These are phyloP conservation scores for Syzygium aqueum DNA, from an alignment of 345 rosid genomes.

Conservation along the genomic window DNA sequence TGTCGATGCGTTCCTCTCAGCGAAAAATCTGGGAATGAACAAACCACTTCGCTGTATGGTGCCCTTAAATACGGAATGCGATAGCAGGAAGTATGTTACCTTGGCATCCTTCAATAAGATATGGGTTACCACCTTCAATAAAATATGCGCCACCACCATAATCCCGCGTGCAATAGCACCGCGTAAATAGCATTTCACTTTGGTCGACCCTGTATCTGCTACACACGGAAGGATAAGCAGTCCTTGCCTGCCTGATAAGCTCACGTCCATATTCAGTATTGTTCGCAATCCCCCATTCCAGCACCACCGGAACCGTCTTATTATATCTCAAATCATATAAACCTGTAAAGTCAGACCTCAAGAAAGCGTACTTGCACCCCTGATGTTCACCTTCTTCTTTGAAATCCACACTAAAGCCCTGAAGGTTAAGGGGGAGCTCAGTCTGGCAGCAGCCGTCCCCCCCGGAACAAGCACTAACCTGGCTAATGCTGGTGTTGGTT, in stretches of 20 bases:
- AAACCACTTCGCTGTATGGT: not conserved
- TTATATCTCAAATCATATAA: not conserved
- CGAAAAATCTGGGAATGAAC: not conserved
- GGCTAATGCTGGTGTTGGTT: not conserved
- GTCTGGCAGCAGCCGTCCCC: not conserved
- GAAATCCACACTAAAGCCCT: not conserved
- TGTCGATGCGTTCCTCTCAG: not conserved
- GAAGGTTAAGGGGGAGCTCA: not conserved
- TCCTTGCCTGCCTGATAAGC: rapidly evolving
- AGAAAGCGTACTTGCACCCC: not conserved
- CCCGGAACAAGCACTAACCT: too few relatives aligned
- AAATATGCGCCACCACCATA: not conserved
- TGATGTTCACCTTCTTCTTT: not conserved
- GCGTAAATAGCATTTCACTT: not conserved
- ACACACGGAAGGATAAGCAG: rapidly evolving
- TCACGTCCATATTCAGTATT: not conserved
- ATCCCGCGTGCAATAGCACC: not conserved
- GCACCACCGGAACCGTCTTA: not conserved
- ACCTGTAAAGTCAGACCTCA: not conserved
- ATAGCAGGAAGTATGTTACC: not conserved
- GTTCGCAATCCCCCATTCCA: not conserved
- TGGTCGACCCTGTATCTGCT: rapidly evolving
- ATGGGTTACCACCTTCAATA: not conserved
- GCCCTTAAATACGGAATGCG: not conserved
- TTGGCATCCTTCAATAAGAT: not conserved